phyloP scores from a whole-genome alignment of 768 basidiomycete species.

The Boletus patriciae region DNA sequence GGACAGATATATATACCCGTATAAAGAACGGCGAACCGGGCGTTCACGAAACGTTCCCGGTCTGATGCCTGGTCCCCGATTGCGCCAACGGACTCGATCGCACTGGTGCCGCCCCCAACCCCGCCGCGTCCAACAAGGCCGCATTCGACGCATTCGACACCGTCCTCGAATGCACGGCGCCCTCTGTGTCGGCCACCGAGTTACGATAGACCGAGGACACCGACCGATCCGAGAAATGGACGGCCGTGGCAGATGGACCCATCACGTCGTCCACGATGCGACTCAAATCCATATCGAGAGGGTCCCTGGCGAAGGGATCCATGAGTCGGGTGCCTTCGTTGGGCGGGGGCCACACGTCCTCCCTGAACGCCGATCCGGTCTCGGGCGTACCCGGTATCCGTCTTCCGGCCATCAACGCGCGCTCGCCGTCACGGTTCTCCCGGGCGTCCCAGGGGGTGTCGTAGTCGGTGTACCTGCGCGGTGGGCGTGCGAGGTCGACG shows the following conservation, averaged over 20 bases:
- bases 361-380: constrained; percentile 47
- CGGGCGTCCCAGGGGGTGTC: constrained; percentile 24
- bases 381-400: constrained; percentile 18
- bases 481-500: constrained; percentile 2
- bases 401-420: background rate
- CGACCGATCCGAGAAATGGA: constrained; percentile 26
- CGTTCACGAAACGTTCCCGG: no score
- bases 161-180: constrained; percentile 18
- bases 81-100: constrained; percentile 26
- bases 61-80: no score
- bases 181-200: constrained; percentile 3
- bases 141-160: constrained; percentile 22
- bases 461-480: constrained; percentile 19
- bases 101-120: constrained; percentile 11
- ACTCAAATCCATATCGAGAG: constrained; percentile 36
- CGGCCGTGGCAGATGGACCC: constrained; percentile 34
- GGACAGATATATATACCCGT: no score
- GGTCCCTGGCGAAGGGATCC: constrained; percentile 13
- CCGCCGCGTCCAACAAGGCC: constrained; percentile 26
- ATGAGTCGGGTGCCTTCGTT: constrained; percentile 25
- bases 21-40: no score
- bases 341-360: constrained; percentile 48
- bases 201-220: constrained; percentile 22
- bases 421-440: background rate
- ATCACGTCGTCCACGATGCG: constrained; percentile 50